Evolutionary conservation across 345 rosid species (phyloP), one percentile per base, ranked within the genome.

Genomic region (Acer yangbiense): DNA sequence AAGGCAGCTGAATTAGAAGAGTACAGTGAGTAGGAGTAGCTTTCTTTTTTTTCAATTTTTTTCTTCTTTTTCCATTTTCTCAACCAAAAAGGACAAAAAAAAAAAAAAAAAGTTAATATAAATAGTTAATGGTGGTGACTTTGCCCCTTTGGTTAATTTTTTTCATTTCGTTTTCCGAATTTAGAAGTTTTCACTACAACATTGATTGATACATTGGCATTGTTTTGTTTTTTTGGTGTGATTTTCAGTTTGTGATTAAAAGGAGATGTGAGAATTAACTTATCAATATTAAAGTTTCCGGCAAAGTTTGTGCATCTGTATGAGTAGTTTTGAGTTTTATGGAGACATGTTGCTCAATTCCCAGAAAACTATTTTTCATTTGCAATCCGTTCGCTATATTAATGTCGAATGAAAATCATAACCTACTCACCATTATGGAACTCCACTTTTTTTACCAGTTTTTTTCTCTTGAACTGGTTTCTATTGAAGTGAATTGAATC

Each of bases 11-110:
- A 84, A 52, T 69, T 79, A 60, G 80, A 76, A 78, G 83, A 78
- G 83, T 80, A 83, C 87, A 82, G 86, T 71, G 80, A 80, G 77
- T 80, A 85, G 86, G 81, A 78, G 82, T 69, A 72, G 44, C 60
- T 76, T 71, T 72, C 63, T 32, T 20, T 65, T 65, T 12, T 69
- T 21, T 18, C 25, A 1, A 43, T 29, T n/a, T 41, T 7, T 7
- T 21, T 14, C 10, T 11, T 55, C 61, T 35, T 35, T 35, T 35
- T 35, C 39, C 6, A 9, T 9, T 77, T 76, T 74, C 63, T 64
- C 41, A 58, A 50, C 54, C 7, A 50, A 63, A 23, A 57, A 64
- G 27, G 58, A 74, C 77, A 16, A 29, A 29, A 29, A 29, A 29
- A 29, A 76, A 78, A 74, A 35, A 35, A 76, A 75, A 76, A 74